Evolutionary conservation across 1,139 yeast genomes (phyloP).

Genomic region (Geotrichum reessii): DNA sequence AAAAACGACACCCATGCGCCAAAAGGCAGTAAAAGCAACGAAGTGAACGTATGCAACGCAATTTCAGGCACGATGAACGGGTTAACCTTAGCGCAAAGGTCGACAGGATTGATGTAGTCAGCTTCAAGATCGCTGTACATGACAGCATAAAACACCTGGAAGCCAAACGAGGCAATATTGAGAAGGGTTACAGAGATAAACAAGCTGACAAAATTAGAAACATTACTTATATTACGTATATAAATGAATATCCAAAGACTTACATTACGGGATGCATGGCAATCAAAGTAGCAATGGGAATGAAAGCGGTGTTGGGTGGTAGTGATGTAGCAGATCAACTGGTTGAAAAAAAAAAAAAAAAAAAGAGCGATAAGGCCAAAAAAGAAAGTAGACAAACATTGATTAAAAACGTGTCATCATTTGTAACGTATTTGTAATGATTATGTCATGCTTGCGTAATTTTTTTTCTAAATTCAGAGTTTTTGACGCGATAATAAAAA

Average conservation of each 20-base stretch:
- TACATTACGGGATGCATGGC: background rate
- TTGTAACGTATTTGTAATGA: background rate
- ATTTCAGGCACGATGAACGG: slow-evolving; percentile 80
- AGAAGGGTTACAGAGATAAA: slow-evolving; percentile 50
- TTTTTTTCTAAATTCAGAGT: background rate
- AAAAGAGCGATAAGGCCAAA: background rate
- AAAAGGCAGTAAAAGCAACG: slow-evolving; percentile 61
- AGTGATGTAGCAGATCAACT: background rate
- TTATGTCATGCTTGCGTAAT: background rate
- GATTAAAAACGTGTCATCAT: too few relatives aligned
- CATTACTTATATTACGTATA: background rate
- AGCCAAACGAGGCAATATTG: slow-evolving; percentile 75
- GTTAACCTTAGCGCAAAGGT: slow-evolving; percentile 80
- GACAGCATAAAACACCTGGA: slow-evolving; percentile 83
- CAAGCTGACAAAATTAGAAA: slow-evolving; percentile 15
- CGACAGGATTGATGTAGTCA: slow-evolving; percentile 91
- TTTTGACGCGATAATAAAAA: background rate
- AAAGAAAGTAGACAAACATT: background rate
- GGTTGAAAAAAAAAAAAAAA: background rate
- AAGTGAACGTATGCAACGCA: slow-evolving; percentile 62
- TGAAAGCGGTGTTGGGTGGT: background rate
- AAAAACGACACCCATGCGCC: slow-evolving; percentile 87
- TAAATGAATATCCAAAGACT: background rate
- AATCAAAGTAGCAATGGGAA: background rate
- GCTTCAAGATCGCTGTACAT: slow-evolving; percentile 74